Evolutionary conservation across 805 yeast genomes (phyloP), one percentile per base, ranked within the genome.

Genomic region (Candida montana): DNA sequence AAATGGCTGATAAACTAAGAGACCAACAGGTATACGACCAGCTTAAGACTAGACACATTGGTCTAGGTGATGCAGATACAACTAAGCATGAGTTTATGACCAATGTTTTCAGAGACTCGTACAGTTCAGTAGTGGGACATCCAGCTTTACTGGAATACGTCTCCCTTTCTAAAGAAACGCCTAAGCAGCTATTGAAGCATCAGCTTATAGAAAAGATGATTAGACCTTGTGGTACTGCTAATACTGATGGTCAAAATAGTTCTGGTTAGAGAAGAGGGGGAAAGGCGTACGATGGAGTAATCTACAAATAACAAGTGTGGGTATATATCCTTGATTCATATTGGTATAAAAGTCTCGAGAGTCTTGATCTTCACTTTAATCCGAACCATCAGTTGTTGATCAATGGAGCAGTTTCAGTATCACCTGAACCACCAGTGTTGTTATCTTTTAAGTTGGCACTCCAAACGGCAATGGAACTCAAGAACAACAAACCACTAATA

Each of bases 1-100:
- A n/a, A 12, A 41, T 74, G 88, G 81, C 87, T 5, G 89, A 83
- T 50, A 78, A 76, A 60, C 66, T 77, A 18, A 66, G 83, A 48
- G 84, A 80, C 33, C 70, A 70, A 46, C 82, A 75, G 52, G 66
- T 68, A 35, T 80, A 69, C 54, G 77, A 75, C 36, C 72, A 67
- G 26, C 65, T 77, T 39, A 80, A 79, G 52, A 55, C 77, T 33
- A 77, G 81, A 53, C 79, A 83, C 55, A 66, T 82, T 18, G 95
- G 95, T 2, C 59, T 90, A 1, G 96, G 96, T 0, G 72, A 78
- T 54, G 71, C 89, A 9, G 80, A 78, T 40, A 88, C 95, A 0
- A 68, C 82, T 0, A 67, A 81, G 39, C 68, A 69, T 13, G 91
- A 85, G 58, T 90, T 91, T 77, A 53, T 81, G 46, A 61, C 72